Conservation (phyloP, 1,139 yeast genomes). For the Blastobotrys indianensis region DNA sequence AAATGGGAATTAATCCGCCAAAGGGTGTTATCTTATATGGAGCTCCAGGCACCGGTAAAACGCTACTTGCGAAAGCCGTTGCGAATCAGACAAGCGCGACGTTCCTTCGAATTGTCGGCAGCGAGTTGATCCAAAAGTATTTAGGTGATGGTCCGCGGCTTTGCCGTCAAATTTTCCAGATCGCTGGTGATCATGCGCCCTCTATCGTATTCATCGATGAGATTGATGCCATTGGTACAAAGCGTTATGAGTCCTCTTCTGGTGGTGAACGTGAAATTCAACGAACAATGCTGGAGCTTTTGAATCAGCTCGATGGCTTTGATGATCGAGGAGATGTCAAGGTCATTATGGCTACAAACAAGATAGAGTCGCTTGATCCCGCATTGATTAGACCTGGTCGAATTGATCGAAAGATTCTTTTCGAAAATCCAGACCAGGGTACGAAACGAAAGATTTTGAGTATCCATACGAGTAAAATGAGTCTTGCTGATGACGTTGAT, state of each 20-base stretch:
- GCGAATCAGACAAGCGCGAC: conserved; percentile 98
- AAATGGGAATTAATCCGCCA: conserved; percentile 99
- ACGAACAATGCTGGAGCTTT: conserved; percentile 95
- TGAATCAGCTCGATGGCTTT: conserved; percentile 96
- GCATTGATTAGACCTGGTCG: conserved; percentile 98
- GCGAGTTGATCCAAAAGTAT: conserved; percentile 94
- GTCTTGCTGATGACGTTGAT: conserved; percentile 77
- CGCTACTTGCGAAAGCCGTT: conserved; percentile 93
- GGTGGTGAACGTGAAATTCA: conserved; percentile 99
- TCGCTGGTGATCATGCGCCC: conserved; percentile 97
- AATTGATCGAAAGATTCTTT: conserved; percentile 93
- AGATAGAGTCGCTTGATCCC: conserved; percentile 91
- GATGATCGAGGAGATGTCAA: conserved; percentile 98
- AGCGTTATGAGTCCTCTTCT: conserved; percentile 90
- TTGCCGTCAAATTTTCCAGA: conserved; percentile 90
- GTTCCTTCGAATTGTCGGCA: conserved; percentile 91
- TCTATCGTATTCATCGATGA: conserved; percentile 97
- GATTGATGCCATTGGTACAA: conserved; percentile 97
- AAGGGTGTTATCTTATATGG: conserved; percentile 98
- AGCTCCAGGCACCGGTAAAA: conserved; percentile 99
- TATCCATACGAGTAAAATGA: conserved; percentile 95
- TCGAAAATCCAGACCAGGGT: conserved; percentile 90
- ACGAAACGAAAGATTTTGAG: conserved; percentile 90
- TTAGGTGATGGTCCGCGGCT: conserved; percentile 97
- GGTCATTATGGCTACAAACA: conserved; percentile 98